Evolutionary conservation across 371 early-diverging fungal species (phyloP).

Genomic region (Gilbertella persicaria): DNA sequence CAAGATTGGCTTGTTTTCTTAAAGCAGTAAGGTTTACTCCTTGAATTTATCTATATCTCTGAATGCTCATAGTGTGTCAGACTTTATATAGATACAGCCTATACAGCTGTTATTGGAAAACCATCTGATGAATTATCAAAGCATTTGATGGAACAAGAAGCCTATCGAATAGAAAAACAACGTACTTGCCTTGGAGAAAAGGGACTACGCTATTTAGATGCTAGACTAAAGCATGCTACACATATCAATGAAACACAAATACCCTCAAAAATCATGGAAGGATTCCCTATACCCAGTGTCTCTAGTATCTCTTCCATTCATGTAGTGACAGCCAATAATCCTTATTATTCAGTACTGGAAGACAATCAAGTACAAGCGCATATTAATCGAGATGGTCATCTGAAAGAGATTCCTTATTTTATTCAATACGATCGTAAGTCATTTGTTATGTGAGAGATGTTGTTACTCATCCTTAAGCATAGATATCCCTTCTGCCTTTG

Average conservation of each 20-base stretch:
- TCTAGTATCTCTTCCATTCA: constrained; percentile 54
- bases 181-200: constrained; percentile 20
- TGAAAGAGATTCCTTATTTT: constrained; percentile 40
- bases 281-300: constrained; percentile 53
- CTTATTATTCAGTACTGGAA: constrained; percentile 4
- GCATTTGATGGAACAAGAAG: constrained; percentile 39
- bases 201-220: constrained; percentile 36
- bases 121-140: constrained; percentile 48
- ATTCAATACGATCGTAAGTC: constrained; percentile 57
- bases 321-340: constrained; percentile 40
- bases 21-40: constrained; percentile 35
- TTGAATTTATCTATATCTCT: background rate
- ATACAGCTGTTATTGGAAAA: constrained; percentile 48
- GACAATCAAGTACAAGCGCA: constrained; percentile 46
- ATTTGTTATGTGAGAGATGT: background rate
- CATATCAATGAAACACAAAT: constrained; percentile 51
- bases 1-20: constrained; percentile 50
- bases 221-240: constrained; percentile 42
- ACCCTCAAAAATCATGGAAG: constrained; percentile 53
- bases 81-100: constrained; percentile 45
- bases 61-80: too few relatives aligned
- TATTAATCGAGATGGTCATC: constrained; percentile 33
- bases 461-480: background rate
- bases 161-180: constrained; percentile 45
- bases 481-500: constrained; percentile 57